Conservation (phyloP, 2,329 filamentous ascomycete species). For the Monosporascus sp. region DNA sequence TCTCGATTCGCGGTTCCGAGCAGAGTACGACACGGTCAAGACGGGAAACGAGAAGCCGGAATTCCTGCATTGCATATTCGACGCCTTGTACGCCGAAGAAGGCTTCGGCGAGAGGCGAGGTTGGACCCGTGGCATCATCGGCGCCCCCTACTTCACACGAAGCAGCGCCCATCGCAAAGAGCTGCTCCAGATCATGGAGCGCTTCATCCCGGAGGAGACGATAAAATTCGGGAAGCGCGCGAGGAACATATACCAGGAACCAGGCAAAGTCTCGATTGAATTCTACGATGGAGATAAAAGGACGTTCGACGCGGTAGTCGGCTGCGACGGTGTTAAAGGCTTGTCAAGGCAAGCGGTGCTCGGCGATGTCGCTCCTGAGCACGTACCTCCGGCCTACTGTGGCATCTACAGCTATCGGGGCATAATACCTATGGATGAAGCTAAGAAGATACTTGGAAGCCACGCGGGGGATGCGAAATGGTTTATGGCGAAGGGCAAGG, state of each 20-base stretch:
- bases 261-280: constrained; percentile 14
- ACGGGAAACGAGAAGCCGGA: constrained; percentile 32
- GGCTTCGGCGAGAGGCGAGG: constrained; percentile 32
- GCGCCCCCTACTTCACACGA: constrained; percentile 31
- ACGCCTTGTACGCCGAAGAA: constrained; percentile 34
- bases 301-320: constrained; percentile 18
- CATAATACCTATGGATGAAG: constrained; percentile 23
- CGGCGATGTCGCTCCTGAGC: constrained; percentile 16
- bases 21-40: constrained; percentile 32
- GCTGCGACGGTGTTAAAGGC: constrained; percentile 23
- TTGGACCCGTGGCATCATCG: constrained; percentile 32
- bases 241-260: constrained; percentile 15
- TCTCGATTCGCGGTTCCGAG: constrained; percentile 32
- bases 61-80: constrained; percentile 34
- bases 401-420: constrained; percentile 26
- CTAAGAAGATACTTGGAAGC: constrained; percentile 18
- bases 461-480: constrained; percentile 24
- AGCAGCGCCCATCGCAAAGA: constrained; percentile 37
- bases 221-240: constrained; percentile 23
- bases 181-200: constrained; percentile 37
- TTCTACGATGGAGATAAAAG: constrained; percentile 18
- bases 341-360: constrained; percentile 19
- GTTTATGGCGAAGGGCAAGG: constrained; percentile 20
- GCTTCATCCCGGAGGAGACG: constrained; percentile 20
- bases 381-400: constrained; percentile 22